Conservation (phyloP, 768 basidiomycete genomes). For the Lactifluus hygrophoroides region DNA sequence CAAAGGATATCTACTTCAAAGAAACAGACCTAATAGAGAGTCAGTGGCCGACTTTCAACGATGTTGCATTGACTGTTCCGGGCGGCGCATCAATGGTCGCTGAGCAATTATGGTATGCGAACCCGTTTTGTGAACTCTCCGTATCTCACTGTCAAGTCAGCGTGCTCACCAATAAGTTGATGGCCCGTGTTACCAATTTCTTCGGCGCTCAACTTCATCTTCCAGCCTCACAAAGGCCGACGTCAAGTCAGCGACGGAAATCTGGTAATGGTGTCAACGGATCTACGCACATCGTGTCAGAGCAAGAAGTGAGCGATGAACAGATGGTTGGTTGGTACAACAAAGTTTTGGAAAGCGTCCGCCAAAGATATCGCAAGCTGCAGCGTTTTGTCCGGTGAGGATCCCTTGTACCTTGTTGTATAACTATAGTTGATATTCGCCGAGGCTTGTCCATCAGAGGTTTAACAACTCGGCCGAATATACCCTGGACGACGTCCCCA, state of each 20-base stretch:
- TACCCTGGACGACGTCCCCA: constrained; percentile 58
- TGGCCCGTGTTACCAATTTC: constrained; percentile 87
- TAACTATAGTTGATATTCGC: constrained; percentile 3
- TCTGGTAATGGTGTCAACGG: constrained; percentile 23
- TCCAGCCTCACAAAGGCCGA: constrained; percentile 37
- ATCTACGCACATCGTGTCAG: constrained; percentile 25
- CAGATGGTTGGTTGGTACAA: constrained; percentile 85
- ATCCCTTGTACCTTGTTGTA: not conserved
- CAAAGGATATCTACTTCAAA: constrained; percentile 90
- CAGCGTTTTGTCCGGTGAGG: constrained; percentile 83
- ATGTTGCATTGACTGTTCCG: constrained; percentile 78
- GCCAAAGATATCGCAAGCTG: constrained; percentile 85
- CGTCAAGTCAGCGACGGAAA: constrained; percentile 11
- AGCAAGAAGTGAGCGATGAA: constrained; percentile 61
- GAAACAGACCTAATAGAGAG: constrained; percentile 97
- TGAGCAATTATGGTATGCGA: constrained; percentile 83
- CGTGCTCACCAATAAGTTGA: constrained; percentile 84
- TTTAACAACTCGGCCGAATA: constrained; percentile 95
- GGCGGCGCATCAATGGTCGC: constrained; percentile 89
- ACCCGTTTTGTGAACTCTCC: not conserved
- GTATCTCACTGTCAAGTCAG: constrained; percentile 33
- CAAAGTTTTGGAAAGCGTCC: constrained; percentile 89
- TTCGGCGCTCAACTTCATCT: constrained; percentile 91
- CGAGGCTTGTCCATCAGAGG: constrained; percentile 66
- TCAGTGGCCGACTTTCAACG: constrained; percentile 92